phyloP scores from a whole-genome alignment of 2,329 filamentous ascomycete genomes.

The Nemania diffusa region DNA sequence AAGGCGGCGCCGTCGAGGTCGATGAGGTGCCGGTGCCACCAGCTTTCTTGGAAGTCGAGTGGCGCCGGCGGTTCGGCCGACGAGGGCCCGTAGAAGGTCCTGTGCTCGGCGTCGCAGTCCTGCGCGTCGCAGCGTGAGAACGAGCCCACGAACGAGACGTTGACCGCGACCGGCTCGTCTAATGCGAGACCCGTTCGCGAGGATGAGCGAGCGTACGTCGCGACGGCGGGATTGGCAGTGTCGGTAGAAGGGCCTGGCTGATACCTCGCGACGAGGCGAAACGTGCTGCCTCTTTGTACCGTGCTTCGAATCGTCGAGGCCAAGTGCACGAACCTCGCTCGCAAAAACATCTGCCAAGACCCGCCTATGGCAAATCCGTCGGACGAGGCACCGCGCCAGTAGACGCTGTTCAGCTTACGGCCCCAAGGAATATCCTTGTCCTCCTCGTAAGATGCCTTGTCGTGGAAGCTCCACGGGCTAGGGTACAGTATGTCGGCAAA shows the following conservation, averaged over 20 bases:
- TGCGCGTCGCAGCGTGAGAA: conserved; percentile 49
- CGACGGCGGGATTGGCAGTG: background rate
- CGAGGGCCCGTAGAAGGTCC: conserved; percentile 48
- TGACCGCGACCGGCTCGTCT: conserved; percentile 38
- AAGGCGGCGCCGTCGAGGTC: conserved; percentile 68
- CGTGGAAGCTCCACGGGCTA: conserved; percentile 53
- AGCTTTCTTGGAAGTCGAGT: conserved; percentile 51
- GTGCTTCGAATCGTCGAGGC: conserved; percentile 51
- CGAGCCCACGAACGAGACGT: conserved; percentile 55
- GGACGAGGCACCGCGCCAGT: conserved; percentile 66
- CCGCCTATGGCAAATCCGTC: conserved; percentile 60
- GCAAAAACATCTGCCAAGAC: conserved; percentile 68
- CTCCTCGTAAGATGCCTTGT: conserved; percentile 53
- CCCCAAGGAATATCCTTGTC: conserved; percentile 57
- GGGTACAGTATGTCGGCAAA: conserved; percentile 64
- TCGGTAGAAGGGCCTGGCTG: background rate
- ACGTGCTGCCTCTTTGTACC: background rate
- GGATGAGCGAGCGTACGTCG: background rate
- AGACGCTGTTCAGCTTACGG: conserved; percentile 59
- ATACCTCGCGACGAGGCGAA: conserved; percentile 9
- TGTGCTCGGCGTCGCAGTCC: conserved; percentile 49
- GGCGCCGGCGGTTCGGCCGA: conserved; percentile 37
- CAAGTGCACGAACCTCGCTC: conserved; percentile 68
- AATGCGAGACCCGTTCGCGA: background rate
- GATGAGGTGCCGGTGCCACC: conserved; percentile 63